Evolutionary conservation across 805 yeast species (phyloP), one percentile per base, ranked within the genome.

Genomic region (Metschnikowia aberdeeniae): DNA sequence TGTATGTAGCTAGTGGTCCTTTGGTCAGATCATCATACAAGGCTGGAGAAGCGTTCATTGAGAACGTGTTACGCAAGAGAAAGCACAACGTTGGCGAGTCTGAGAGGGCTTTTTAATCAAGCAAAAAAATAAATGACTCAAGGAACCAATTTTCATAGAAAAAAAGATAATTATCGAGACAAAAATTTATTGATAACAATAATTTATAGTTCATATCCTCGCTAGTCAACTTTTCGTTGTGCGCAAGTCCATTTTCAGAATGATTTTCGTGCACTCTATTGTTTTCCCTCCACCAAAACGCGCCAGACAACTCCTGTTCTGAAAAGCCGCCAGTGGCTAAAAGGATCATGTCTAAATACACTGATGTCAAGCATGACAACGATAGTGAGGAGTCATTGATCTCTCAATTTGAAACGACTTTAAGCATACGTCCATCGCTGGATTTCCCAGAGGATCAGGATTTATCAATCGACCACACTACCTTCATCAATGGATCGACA

Each of bases 41-140:
- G 67, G 99, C 99, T 24, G 99, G 99, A 49, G 99, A 93, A 67
- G 87, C 95, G 2, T 93, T 89, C 59, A 90, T 93, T 58, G 98
- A 93, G 66, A 93, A 93, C 60, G 93, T 93, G 27, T 73, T 92
- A 47, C 83, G 82, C 59, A 85, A 86, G 68, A 81, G 93, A 65
- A 72, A 70, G 59, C 77, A 78, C 49, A 72, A 71, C 50, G 76
- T 71, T 10, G 76, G 76, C 5, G 75, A 70, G 45, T 47, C 64
- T 27, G 69, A 71, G 26, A 56, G 75, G 45, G 30, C 27, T n/a
- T 33, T 33, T n/a, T 40, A 32, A 33, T 13, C 17, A n/a, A 5
- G 11, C 9, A 9, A n/a, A 10, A n/a, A n/a, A 9, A 17, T 17
- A 32, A 22, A 22, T 6, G 26, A 7, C 8, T 7, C 8, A 22